A percentile compares a stretch with the other conserved stretches of the same genome.
Evolutionary conservation across 495 filamentous ascomycete genomes (phyloP).

Genomic region (Tuber calosporum): DNA sequence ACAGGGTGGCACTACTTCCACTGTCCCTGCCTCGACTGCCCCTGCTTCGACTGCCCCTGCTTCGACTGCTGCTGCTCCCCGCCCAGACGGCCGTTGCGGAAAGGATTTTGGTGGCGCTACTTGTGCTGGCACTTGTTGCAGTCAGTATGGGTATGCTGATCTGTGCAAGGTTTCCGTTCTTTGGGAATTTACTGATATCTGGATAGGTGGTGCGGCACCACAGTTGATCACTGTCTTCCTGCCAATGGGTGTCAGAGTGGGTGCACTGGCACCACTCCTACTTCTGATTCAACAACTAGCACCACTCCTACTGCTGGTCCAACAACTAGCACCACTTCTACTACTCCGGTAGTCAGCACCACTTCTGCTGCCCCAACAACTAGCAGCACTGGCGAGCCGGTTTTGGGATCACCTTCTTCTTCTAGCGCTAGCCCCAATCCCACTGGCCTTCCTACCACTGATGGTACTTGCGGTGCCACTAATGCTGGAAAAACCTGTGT

Average conservation of each 20-base stretch:
- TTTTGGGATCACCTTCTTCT: slow-evolving; percentile 38
- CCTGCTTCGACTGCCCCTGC: slow-evolving; percentile 15
- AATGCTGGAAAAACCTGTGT: slow-evolving; percentile 41
- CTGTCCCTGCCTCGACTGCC: slow-evolving; percentile 12
- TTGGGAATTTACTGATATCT: neutral
- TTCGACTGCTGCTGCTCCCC: neutral
- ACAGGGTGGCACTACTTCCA: slow-evolving; percentile 1
- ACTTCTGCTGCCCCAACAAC: slow-evolving; percentile 8
- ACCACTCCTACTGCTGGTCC: slow-evolving; percentile 7
- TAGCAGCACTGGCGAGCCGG: slow-evolving; percentile 21
- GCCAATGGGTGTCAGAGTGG: slow-evolving; percentile 27
- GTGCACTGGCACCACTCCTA: slow-evolving; percentile 22
- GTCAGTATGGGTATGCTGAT: slow-evolving; percentile 35
- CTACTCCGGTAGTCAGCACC: neutral
- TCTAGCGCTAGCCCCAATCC: slow-evolving; percentile 7
- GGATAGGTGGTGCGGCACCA: slow-evolving; percentile 16
- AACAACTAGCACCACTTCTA: slow-evolving; percentile 9
- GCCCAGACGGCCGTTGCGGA: slow-evolving; percentile 40
- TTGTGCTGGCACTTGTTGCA: slow-evolving; percentile 42
- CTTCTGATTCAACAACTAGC: slow-evolving; percentile 2
- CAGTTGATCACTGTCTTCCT: slow-evolving; percentile 15
- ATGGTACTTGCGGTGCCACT: slow-evolving; percentile 43
- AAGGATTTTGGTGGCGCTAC: slow-evolving; percentile 40
- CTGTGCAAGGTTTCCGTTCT: neutral
- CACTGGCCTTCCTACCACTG: slow-evolving; percentile 34